Evolutionary conservation across 768 basidiomycete genomes (phyloP).

Genomic region (Strobilomyces dryophilus): DNA sequence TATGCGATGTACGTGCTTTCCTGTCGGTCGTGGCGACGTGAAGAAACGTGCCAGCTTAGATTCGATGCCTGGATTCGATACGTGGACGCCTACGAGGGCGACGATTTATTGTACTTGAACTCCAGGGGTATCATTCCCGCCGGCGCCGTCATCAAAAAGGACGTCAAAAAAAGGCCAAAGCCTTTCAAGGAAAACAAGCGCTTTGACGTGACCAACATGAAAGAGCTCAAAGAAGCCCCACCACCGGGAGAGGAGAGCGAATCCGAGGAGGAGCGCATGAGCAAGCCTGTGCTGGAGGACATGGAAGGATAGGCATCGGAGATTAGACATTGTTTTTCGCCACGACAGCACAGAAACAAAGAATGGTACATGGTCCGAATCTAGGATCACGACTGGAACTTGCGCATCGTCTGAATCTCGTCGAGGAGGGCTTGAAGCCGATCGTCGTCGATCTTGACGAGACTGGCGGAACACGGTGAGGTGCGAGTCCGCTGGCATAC

Average conservation of each 20-base stretch:
- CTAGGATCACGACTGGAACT: conserved; percentile 67
- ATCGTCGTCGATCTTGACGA: conserved; percentile 88
- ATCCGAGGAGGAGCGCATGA: conserved; percentile 40
- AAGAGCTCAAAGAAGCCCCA: conserved; percentile 26
- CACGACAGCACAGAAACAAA: not conserved
- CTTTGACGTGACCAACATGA: conserved; percentile 56
- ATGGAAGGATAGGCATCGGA: conserved; percentile 39
- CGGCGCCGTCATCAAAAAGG: conserved; percentile 60
- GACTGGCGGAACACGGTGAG: conserved; percentile 39
- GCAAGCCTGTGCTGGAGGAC: conserved; percentile 45
- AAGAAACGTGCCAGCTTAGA: conserved; percentile 32
- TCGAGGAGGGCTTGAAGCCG: conserved; percentile 74
- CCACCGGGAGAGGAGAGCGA: conserved; percentile 37
- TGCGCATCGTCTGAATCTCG: conserved; percentile 87
- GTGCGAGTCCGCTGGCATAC: too few relatives aligned
- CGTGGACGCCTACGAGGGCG: conserved; percentile 71
- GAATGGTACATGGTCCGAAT: not conserved
- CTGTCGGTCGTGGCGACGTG: not conserved
- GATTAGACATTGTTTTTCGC: conserved; percentile 6
- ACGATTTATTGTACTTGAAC: conserved; percentile 77
- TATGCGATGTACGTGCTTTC: conserved; percentile 60
- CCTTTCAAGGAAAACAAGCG: conserved; percentile 66
- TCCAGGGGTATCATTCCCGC: conserved; percentile 72
- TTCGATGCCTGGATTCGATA: conserved; percentile 83
- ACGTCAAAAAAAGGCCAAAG: conserved; percentile 45